These are phyloP conservation scores for Aspergillus texensis DNA, from an alignment of 2,329 filamentous ascomycete genomes.

Conservation along the genomic window DNA sequence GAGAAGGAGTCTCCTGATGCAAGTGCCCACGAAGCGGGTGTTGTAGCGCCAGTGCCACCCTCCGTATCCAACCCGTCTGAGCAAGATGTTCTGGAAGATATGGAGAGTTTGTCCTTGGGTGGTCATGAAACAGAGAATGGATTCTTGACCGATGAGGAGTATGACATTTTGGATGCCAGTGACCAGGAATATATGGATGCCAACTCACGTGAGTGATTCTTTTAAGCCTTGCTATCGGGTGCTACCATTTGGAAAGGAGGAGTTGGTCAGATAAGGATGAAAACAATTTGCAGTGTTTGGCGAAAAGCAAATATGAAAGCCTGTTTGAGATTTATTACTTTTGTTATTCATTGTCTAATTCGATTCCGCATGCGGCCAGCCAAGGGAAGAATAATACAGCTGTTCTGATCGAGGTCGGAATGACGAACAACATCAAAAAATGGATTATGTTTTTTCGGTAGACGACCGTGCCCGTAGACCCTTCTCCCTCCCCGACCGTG, in stretches of 20 bases:
- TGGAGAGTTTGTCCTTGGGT: slow-evolving; percentile 58
- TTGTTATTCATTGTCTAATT: not conserved
- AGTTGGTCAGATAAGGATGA: not conserved
- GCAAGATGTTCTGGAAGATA: slow-evolving; percentile 54
- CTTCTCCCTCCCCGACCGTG: too few species aligned
- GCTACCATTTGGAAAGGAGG: not conserved
- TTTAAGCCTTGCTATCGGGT: not conserved
- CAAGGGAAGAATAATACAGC: not conserved
- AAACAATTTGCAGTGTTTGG: not conserved
- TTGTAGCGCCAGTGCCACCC: slow-evolving; percentile 33
- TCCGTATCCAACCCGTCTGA: slow-evolving; percentile 53
- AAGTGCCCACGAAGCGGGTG: slow-evolving; percentile 68
- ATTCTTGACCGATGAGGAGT: slow-evolving; percentile 96
- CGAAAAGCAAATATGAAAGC: not conserved
- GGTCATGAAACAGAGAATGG: slow-evolving; percentile 60
- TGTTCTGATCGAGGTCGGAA: not conserved
- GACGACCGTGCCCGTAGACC: not conserved
- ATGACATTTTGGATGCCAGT: slow-evolving; percentile 93
- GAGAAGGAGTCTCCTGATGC: slow-evolving; percentile 88
- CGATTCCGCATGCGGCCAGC: not conserved
- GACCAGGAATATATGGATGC: slow-evolving; percentile 76
- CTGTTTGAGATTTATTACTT: not conserved
- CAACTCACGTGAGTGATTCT: slow-evolving; percentile 25
- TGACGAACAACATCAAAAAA: not conserved
- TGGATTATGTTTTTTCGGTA: not conserved